Evolutionary conservation across 345 rosid genomes (phyloP).

Genomic region (Dimocarpus longan): DNA sequence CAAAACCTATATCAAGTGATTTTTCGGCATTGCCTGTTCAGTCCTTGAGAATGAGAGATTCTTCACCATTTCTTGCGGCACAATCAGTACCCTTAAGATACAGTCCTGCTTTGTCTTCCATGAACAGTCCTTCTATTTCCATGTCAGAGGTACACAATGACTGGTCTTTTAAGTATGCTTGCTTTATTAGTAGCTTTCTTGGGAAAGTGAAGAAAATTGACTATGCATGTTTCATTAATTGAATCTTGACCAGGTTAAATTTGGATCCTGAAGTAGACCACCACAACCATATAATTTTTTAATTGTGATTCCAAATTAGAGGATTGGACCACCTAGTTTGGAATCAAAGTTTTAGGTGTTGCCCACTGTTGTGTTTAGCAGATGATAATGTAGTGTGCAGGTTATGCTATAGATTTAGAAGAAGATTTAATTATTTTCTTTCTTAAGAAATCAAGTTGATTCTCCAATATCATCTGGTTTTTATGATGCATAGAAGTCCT

Average conservation of each 20-base stretch:
- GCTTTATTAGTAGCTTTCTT: not conserved
- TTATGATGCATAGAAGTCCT: not conserved
- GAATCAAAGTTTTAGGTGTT: slow-evolving; percentile 11
- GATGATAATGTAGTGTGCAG: not conserved
- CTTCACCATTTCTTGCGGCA: slow-evolving; percentile 25
- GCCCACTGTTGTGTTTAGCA: not conserved
- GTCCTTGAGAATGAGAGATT: slow-evolving; percentile 26
- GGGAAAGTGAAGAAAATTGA: not conserved
- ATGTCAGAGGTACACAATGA: slow-evolving; percentile 41
- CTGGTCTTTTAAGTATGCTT: not conserved
- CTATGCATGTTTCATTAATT: not conserved
- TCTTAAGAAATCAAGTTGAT: not conserved
- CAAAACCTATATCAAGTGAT: slow-evolving; percentile 26
- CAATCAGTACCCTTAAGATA: slow-evolving; percentile 33
- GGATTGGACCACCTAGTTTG: slow-evolving; percentile 4
- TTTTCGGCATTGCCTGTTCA: slow-evolving; percentile 24
- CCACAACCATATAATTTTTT: not conserved
- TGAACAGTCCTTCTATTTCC: slow-evolving; percentile 20
- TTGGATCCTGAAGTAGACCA: not conserved
- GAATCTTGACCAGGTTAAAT: not conserved
- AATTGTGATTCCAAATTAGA: not conserved
- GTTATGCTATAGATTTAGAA: not conserved
- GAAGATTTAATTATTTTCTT: not conserved
- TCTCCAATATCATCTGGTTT: not conserved
- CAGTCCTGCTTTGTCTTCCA: slow-evolving; percentile 27